Evolutionary conservation across 208 protist species (phyloP).

Genomic region (Acanthamoeba polyphaga): DNA sequence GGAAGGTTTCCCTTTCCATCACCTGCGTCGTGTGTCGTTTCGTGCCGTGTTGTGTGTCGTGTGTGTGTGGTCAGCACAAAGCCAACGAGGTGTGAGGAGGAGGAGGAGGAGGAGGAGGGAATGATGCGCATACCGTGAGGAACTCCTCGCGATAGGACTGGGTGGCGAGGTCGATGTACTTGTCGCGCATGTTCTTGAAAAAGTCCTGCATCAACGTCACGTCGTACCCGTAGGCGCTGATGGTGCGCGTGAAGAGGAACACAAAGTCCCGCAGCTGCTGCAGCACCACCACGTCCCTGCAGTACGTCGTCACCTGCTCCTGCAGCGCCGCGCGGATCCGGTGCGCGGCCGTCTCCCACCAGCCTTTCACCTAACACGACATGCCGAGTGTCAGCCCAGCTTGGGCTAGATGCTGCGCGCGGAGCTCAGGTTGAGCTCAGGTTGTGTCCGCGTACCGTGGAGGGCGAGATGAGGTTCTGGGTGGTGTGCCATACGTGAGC

Average conservation of each 20-base stretch:
- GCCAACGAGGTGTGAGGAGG: not conserved
- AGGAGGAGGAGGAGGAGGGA: not conserved
- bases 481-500: not conserved
- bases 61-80: too few relatives aligned
- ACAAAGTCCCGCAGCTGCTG: conserved; percentile 23
- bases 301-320: conserved; percentile 37
- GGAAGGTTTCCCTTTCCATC: conserved; percentile 54
- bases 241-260: conserved; percentile 20
- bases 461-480: conserved; percentile 6
- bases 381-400: too few relatives aligned
- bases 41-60: too few relatives aligned
- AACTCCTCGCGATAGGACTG: conserved; percentile 21
- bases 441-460: not conserved
- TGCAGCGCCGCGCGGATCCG: not conserved
- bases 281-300: not conserved
- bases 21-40: too few relatives aligned
- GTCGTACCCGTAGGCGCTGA: conserved; percentile 29
- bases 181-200: conserved; percentile 3
- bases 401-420: too few relatives aligned
- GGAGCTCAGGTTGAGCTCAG: not conserved
- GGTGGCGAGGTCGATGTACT: conserved; percentile 18
- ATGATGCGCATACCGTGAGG: not conserved
- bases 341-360: conserved; percentile 3
- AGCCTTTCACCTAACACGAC: not conserved
- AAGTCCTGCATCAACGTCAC: conserved; percentile 13